Percentiles rank a stretch among this genome's conserved stretches.
These are phyloP conservation scores for Dipodascopsis uninucleata DNA, from an alignment of 805 yeast species.

Conservation along the genomic window DNA sequence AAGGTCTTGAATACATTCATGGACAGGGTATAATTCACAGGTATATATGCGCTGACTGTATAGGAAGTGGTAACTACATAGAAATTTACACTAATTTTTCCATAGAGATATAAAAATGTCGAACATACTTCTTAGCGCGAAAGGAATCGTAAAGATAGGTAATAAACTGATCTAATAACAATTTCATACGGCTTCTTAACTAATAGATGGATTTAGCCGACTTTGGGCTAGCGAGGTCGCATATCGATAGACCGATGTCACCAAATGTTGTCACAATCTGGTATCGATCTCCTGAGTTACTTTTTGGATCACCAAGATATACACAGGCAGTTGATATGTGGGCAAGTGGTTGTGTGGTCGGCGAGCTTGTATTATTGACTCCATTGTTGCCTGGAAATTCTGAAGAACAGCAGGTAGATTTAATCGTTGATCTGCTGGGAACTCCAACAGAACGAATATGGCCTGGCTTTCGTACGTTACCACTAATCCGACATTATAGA, in stretches of 20 bases:
- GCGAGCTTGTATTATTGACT: constrained; percentile 67
- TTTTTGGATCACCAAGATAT: constrained; percentile 83
- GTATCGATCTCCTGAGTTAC: constrained; percentile 94
- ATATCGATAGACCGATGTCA: constrained; percentile 19
- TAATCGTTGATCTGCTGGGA: constrained; percentile 78
- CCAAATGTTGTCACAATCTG: constrained; percentile 76
- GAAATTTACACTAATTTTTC: background rate
- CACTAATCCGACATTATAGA: constrained; percentile 53
- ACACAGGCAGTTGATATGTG: constrained; percentile 89
- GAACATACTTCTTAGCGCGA: constrained; percentile 18
- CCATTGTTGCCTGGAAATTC: constrained; percentile 84
- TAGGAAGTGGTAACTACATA: background rate
- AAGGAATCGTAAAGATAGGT: constrained; percentile 26
- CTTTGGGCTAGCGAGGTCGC: constrained; percentile 36
- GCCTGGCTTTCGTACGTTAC: constrained; percentile 71
- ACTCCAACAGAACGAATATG: constrained; percentile 68
- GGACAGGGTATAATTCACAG: constrained; percentile 16
- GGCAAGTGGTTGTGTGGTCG: constrained; percentile 90
- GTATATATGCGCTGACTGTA: no score
- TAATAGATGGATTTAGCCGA: constrained; percentile 14
- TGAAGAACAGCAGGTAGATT: constrained; percentile 74
- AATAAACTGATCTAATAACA: background rate
- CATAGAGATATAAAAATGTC: constrained; percentile 23
- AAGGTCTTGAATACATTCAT: constrained; percentile 24
- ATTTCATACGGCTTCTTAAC: background rate